These are phyloP conservation scores for Coprinopsis strossmayeri DNA, from an alignment of 768 basidiomycete genomes.

Conservation along the genomic window DNA sequence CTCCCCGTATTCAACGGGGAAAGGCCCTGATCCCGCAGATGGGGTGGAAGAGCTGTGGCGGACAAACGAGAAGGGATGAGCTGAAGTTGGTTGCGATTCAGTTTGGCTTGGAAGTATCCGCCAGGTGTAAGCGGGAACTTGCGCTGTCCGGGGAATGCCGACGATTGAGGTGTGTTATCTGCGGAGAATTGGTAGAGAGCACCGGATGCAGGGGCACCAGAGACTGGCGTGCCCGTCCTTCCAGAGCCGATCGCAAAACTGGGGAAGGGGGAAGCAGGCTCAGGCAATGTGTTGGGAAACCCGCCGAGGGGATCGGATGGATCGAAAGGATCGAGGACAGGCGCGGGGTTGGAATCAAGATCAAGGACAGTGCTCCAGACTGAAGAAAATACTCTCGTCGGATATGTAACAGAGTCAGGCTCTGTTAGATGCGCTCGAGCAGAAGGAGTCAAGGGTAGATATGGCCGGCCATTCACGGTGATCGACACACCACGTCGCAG, in stretches of 20 bases:
- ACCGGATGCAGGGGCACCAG: neutral
- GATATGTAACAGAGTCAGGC: slow-evolving; percentile 33
- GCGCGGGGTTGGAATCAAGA: slow-evolving; percentile 38
- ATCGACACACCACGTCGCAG: slow-evolving; percentile 77
- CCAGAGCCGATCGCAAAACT: slow-evolving; percentile 23
- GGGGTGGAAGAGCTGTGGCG: slow-evolving; percentile 8
- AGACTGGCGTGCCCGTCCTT: slow-evolving; percentile 7
- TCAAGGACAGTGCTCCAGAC: slow-evolving; percentile 90
- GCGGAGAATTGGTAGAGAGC: slow-evolving; percentile 6
- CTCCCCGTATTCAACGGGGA: slow-evolving; percentile 22
- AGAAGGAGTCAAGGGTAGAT: slow-evolving; percentile 22
- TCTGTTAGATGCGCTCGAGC: slow-evolving; percentile 15
- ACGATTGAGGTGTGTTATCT: slow-evolving; percentile 25
- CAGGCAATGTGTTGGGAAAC: slow-evolving; percentile 49
- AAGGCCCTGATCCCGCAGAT: slow-evolving; percentile 10
- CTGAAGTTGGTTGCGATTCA: slow-evolving; percentile 11
- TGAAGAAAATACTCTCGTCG: slow-evolving; percentile 72
- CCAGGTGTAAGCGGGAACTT: slow-evolving; percentile 26
- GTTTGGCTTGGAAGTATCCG: slow-evolving; percentile 18
- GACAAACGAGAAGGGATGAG: slow-evolving; percentile 16
- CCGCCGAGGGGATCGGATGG: slow-evolving; percentile 23
- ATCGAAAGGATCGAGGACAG: slow-evolving; percentile 24
- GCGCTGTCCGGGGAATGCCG: slow-evolving; percentile 49
- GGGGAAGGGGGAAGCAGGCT: slow-evolving; percentile 80
- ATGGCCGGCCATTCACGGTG: slow-evolving; percentile 71